Evolutionary conservation across 139 green algal species (phyloP).

Genomic region (Desmodesmus armatus): DNA sequence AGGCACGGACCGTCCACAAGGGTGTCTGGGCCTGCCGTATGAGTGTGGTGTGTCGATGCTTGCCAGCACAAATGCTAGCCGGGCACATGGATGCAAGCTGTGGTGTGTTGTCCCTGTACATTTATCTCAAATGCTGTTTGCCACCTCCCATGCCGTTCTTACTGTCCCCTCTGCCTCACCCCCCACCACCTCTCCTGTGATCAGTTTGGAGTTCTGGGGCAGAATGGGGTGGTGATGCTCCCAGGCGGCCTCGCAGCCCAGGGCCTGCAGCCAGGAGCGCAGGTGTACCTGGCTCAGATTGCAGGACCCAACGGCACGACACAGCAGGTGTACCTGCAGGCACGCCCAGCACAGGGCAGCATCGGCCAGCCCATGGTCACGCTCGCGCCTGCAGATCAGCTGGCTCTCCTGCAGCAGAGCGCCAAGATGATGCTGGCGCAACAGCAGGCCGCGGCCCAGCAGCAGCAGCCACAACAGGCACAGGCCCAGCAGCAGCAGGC

Average conservation of each 20-base stretch:
- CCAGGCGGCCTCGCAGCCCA: slow-evolving; percentile 7
- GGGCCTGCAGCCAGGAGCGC: slow-evolving; percentile 30
- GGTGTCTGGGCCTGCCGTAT: no score
- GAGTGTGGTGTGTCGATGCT: no score
- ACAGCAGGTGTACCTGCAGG: slow-evolving; percentile 31
- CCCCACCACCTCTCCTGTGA: no score
- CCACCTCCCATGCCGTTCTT: no score
- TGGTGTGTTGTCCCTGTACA: no score
- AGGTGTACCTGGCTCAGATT: slow-evolving; percentile 36
- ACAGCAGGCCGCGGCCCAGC: neutral
- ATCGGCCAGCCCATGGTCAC: slow-evolving; percentile 6
- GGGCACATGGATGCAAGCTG: no score
- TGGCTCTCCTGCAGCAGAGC: slow-evolving; percentile 23
- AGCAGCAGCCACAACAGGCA: neutral
- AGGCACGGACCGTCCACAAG: no score
- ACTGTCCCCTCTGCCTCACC: no score
- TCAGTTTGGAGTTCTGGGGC: slow-evolving; percentile 37
- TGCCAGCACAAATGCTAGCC: no score
- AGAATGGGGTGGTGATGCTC: slow-evolving; percentile 42
- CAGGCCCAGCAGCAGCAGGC: neutral
- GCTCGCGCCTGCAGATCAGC: neutral
- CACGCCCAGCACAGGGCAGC: slow-evolving; percentile 6
- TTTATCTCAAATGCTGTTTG: no score
- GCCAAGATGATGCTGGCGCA: slow-evolving; percentile 26
- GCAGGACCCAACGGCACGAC: slow-evolving; percentile 4